Percentiles rank a stretch among this genome's conserved stretches.
Evolutionary conservation across 1,139 yeast genomes (phyloP).

Genomic region (Taiozyma sp.): DNA sequence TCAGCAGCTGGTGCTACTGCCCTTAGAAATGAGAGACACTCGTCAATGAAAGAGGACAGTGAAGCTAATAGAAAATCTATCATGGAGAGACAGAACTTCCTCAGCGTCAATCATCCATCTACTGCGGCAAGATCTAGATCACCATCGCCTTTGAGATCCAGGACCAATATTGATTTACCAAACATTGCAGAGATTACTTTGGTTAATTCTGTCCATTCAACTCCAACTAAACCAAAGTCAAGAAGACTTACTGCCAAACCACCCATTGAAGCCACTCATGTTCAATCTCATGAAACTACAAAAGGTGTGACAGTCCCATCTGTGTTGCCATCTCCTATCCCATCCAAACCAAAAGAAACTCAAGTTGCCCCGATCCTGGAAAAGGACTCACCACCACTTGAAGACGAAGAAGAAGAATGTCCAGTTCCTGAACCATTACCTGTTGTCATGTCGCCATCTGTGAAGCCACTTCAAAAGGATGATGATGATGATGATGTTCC

Average conservation of each 20-base stretch:
- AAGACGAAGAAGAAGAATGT: background rate
- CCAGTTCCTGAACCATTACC: background rate
- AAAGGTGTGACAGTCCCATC: background rate
- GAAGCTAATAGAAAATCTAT: slow-evolving; percentile 3
- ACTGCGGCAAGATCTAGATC: background rate
- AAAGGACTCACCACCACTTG: background rate
- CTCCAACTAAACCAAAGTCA: slow-evolving; percentile 1
- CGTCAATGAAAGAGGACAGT: slow-evolving; percentile 16
- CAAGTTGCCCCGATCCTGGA: background rate
- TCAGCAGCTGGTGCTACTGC: slow-evolving; percentile 21
- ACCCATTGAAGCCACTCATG: background rate
- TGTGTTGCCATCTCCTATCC: background rate
- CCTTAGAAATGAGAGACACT: slow-evolving; percentile 13
- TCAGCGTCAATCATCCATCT: background rate
- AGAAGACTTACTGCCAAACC: background rate
- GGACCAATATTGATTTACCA: slow-evolving; percentile 1
- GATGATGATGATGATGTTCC: background rate
- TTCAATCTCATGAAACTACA: background rate
- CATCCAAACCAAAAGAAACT: background rate
- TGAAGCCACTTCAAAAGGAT: background rate
- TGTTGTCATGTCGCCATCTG: background rate
- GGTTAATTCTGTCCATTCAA: background rate
- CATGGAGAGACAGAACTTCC: background rate
- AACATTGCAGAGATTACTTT: slow-evolving; percentile 6
- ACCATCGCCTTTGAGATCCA: slow-evolving; percentile 7